Evolutionary conservation across 1,284 basidiomycete genomes (phyloP).

Genomic region (Tausonia pullulans): DNA sequence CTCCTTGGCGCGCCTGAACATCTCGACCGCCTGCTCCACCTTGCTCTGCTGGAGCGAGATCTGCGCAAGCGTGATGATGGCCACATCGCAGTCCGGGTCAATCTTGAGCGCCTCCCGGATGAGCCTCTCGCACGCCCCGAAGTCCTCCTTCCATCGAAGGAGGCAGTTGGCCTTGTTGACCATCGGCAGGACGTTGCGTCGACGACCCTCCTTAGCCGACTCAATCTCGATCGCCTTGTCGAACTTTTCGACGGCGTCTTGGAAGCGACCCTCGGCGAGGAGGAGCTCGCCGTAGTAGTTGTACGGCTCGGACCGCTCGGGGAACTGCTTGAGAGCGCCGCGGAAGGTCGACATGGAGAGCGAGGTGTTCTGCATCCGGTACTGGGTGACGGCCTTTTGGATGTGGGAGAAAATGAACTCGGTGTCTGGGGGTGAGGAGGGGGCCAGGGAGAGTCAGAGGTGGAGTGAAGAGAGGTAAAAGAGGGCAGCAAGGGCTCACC

Average conservation of each 20-base stretch:
- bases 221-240: slow-evolving; percentile 87
- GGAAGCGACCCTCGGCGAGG: slow-evolving; percentile 80
- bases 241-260: slow-evolving; percentile 90
- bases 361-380: slow-evolving; percentile 71
- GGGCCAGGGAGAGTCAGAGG: too few species aligned
- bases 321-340: slow-evolving; percentile 66
- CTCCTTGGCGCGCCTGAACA: slow-evolving; percentile 75
- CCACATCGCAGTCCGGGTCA: slow-evolving; percentile 91
- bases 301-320: slow-evolving; percentile 67
- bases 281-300: slow-evolving; percentile 95
- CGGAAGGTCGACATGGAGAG: slow-evolving; percentile 85
- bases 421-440: slow-evolving; percentile 37
- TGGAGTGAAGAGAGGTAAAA: too few species aligned
- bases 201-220: slow-evolving; percentile 48
- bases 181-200: slow-evolving; percentile 78
- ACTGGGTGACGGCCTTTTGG: slow-evolving; percentile 92
- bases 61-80: slow-evolving; percentile 90
- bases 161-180: slow-evolving; percentile 96
- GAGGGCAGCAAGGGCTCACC: too few species aligned
- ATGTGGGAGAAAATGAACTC: slow-evolving; percentile 50
- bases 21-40: slow-evolving; percentile 72
- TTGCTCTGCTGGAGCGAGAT: slow-evolving; percentile 83
- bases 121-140: slow-evolving; percentile 66
- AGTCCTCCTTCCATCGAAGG: slow-evolving; percentile 93
- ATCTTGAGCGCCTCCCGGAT: slow-evolving; percentile 78